Base-by-base conservation (phyloP, 2,329 filamentous ascomycete genomes). In the Coniella vitis region DNA sequence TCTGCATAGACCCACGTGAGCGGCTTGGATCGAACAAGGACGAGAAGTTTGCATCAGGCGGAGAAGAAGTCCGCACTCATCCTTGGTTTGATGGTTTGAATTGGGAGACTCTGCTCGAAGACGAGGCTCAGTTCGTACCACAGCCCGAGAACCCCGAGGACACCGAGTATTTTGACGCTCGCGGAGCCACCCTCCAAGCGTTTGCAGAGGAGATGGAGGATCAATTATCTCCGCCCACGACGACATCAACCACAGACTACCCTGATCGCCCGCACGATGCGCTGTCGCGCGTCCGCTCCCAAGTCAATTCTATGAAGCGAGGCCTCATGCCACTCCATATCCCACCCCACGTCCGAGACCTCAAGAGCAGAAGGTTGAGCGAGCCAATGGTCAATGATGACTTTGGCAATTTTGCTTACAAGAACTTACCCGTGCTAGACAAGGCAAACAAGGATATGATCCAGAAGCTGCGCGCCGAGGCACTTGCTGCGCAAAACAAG, bases 361-460 rank as follows among this genome's bases (percentile, higher is more conserved):
- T 86, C 45, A 88, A 95, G 61, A 90, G 81, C 57, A 81, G 93
- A 55, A 79, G 93, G 57, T 74, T 97, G 35, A 97, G 91, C 64
- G 93, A 98, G 65, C 93, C 93, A 1, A 83, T 91, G 14, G 79
- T 82, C 29, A 78, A 84, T 1, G 93, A 98, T 64, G 94, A 98
- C 63, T 98, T 98, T 72, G 93, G 93, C 29, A 90, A 82, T 54
- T 98, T 98, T 66, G 82, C 89, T 35, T 98, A 95, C 75, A 98
- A 98, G 70, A 98, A 98, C 59, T 71, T 98, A 42, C 90, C 91
- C 0, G 91, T 97, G 17, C 75, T 98, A 16, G 93, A 97, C 60
- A 97, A 96, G 66, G 93, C 93, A 47, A 98, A 98, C 68, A 98
- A 98, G 64, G 93, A 98, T 60, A 90, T 97, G 25, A 95, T 98